Percentiles rank a stretch among this genome's conserved stretches.
phyloP scores from a whole-genome alignment of 2,329 filamentous ascomycete genomes.

The Orbilia blumenaviensis region DNA sequence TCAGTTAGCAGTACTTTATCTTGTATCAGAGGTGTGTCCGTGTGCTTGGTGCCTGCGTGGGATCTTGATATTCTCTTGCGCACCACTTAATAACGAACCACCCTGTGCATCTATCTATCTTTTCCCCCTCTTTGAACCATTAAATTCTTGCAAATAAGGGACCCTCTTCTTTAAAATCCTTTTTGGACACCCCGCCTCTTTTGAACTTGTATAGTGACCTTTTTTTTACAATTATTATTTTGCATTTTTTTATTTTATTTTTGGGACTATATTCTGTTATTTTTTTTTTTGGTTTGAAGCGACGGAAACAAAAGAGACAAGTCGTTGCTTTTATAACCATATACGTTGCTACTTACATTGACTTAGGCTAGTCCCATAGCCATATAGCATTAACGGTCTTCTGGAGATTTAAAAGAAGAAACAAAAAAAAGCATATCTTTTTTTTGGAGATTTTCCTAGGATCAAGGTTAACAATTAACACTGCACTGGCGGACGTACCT shows the following conservation, averaged over 20 bases:
- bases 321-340: not conserved
- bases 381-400: not conserved
- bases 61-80: constrained; percentile 18
- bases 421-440: no score
- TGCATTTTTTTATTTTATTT: not conserved
- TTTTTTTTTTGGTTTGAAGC: no score
- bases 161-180: not conserved
- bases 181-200: constrained; percentile 27
- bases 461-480: no score
- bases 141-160: constrained; percentile 1
- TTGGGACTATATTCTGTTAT: no score
- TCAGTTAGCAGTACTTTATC: not conserved
- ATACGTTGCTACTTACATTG: not conserved
- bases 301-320: not conserved
- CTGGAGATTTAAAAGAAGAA: not conserved
- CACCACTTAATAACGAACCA: constrained; percentile 27
- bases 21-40: constrained; percentile 1
- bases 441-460: constrained; percentile 19
- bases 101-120: no score
- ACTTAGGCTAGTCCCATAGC: no score
- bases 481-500: no score
- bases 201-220: constrained; percentile 10
- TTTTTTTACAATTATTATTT: not conserved
- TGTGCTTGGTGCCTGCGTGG: constrained; percentile 28
- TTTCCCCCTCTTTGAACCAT: constrained; percentile 1